These are phyloP conservation scores for Trichothecium roseum DNA, from an alignment of 2,329 filamentous ascomycete genomes.

Conservation along the genomic window DNA sequence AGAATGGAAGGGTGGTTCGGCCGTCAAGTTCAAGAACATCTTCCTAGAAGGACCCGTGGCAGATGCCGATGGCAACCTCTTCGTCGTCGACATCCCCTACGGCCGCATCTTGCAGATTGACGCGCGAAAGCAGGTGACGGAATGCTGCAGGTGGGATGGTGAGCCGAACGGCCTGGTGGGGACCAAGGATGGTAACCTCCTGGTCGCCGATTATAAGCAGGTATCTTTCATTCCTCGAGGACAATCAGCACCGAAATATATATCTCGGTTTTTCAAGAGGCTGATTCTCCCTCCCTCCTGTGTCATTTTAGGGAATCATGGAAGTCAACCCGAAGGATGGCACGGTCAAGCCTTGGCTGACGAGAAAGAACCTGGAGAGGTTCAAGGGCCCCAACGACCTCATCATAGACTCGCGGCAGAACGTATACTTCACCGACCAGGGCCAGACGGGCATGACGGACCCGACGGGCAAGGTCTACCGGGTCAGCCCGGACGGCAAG, in stretches of 20 bases:
- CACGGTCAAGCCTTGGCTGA: constrained; percentile 18
- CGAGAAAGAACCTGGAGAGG: constrained; percentile 26
- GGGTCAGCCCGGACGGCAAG: constrained; percentile 19
- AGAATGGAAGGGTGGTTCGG: constrained; percentile 27
- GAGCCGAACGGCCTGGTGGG: constrained; percentile 28
- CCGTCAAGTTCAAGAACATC: constrained; percentile 22
- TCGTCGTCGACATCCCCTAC: constrained; percentile 27
- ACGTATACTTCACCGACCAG: constrained; percentile 33
- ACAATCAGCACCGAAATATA: no score
- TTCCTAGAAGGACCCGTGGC: constrained; percentile 28
- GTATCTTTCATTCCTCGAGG: constrained; percentile 10
- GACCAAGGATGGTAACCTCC: constrained; percentile 18
- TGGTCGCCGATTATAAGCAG: constrained; percentile 31
- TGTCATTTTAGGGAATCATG: constrained; percentile 27
- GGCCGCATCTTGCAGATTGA: constrained; percentile 25
- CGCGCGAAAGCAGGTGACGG: constrained; percentile 14
- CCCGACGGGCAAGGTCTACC: constrained; percentile 27
- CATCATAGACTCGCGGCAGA: constrained; percentile 22
- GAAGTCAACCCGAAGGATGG: constrained; percentile 18
- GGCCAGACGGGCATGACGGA: constrained; percentile 32
- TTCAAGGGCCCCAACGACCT: constrained; percentile 33
- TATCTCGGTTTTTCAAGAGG: no score
- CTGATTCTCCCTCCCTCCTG: no score
- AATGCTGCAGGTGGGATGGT: constrained; percentile 24
- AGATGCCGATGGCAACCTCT: constrained; percentile 20